Percentiles rank a stretch among this genome's conserved stretches.
phyloP scores from a whole-genome alignment of 345 rosid species.

The Passiflora organensis region DNA sequence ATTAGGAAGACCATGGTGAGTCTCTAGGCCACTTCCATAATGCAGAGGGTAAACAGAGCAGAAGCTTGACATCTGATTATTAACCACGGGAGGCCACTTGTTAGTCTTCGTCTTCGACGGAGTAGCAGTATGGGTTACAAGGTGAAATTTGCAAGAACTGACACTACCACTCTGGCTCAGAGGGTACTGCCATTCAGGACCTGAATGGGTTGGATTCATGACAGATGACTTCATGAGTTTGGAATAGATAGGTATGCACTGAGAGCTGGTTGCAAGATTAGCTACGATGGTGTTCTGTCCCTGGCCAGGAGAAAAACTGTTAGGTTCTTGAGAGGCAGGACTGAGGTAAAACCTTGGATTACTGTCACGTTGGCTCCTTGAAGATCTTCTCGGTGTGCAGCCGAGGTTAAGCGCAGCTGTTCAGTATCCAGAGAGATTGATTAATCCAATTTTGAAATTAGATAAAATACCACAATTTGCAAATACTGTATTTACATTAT shows the following conservation, averaged over 20 bases:
- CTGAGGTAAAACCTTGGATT: slow-evolving; percentile 46
- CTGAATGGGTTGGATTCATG: slow-evolving; percentile 5
- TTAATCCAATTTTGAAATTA: not conserved
- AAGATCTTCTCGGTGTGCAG: slow-evolving; percentile 52
- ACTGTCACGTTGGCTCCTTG: slow-evolving; percentile 51
- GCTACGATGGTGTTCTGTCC: slow-evolving; percentile 6
- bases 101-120: slow-evolving; percentile 7
- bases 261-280: slow-evolving; percentile 14
- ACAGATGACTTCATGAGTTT: slow-evolving; percentile 17
- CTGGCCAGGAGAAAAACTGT: not conserved
- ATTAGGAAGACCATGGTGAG: slow-evolving; percentile 11
- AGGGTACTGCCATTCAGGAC: slow-evolving; percentile 12
- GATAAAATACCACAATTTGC: not conserved
- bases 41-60: slow-evolving; percentile 45
- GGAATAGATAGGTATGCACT: slow-evolving; percentile 17
- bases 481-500: not conserved
- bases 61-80: slow-evolving; percentile 15
- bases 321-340: slow-evolving; percentile 23
- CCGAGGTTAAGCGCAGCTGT: slow-evolving; percentile 74
- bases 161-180: slow-evolving; percentile 4
- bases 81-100: slow-evolving; percentile 12
- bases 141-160: slow-evolving; percentile 13
- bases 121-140: slow-evolving; percentile 14
- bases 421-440: slow-evolving; percentile 11
- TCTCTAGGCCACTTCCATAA: slow-evolving; percentile 28